These are phyloP conservation scores for Hymenotorrendiella dingleyae DNA, from an alignment of 2,329 filamentous ascomycete species.

Conservation along the genomic window DNA sequence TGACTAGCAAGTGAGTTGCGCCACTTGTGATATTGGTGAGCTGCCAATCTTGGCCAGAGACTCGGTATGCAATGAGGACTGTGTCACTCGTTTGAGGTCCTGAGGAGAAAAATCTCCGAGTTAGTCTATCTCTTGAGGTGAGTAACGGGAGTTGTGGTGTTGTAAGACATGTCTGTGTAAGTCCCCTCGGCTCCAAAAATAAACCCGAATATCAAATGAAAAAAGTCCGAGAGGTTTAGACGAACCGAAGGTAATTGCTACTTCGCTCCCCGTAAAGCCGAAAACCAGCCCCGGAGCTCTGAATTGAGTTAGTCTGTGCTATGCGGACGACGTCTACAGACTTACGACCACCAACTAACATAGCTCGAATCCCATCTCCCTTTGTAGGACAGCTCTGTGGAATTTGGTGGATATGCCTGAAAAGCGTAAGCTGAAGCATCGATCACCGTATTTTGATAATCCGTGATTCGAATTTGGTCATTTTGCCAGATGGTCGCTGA, in stretches of 20 bases:
- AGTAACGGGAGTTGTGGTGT: too few relatives aligned
- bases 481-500: constrained; percentile 27
- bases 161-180: too few relatives aligned
- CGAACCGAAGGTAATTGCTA: constrained; percentile 24
- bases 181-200: too few relatives aligned
- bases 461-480: constrained; percentile 34
- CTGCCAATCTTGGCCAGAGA: constrained; percentile 52
- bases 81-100: constrained; percentile 24
- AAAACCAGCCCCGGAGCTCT: constrained; percentile 33
- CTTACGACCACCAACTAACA: constrained; percentile 56
- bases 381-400: constrained; percentile 53
- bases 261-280: constrained; percentile 20
- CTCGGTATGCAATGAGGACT: constrained; percentile 51
- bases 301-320: constrained; percentile 7
- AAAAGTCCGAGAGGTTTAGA: too few relatives aligned
- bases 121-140: too few relatives aligned
- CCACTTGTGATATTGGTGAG: constrained; percentile 54
- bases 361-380: constrained; percentile 56
- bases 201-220: too few relatives aligned
- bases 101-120: too few relatives aligned
- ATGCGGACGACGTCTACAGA: constrained; percentile 1
- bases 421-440: constrained; percentile 34
- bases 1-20: constrained; percentile 50
- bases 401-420: constrained; percentile 44
- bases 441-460: constrained; percentile 38